Percentiles rank a stretch among this genome's conserved stretches.
These are phyloP conservation scores for Inosperma sp. DNA, from an alignment of 768 basidiomycete species.

Conservation along the genomic window DNA sequence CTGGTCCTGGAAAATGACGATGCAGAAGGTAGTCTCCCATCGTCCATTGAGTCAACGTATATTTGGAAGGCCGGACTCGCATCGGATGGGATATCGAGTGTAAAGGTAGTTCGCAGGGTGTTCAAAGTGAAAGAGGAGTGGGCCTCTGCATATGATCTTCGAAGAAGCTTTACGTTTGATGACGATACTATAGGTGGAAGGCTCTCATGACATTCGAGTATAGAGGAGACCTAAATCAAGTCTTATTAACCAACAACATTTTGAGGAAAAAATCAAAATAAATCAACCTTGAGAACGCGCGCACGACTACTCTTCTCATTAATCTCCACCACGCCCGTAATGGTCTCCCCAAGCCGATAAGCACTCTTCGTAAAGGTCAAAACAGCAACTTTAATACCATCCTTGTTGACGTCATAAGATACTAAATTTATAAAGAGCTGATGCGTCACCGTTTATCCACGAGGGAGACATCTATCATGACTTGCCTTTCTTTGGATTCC, in stretches of 20 bases:
- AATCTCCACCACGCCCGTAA: constrained; percentile 82
- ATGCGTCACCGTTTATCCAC: constrained; percentile 1
- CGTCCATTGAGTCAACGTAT: constrained; percentile 37
- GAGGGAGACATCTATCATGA: not conserved
- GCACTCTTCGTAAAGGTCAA: constrained; percentile 90
- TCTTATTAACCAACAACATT: not conserved
- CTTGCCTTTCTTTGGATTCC: constrained; percentile 83
- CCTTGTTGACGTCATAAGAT: constrained; percentile 94
- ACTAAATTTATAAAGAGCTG: constrained; percentile 48
- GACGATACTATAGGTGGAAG: constrained; percentile 56
- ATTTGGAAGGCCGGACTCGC: constrained; percentile 84
- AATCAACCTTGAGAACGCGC: constrained; percentile 71
- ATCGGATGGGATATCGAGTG: constrained; percentile 89
- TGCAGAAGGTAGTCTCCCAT: constrained; percentile 5
- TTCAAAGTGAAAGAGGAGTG: constrained; percentile 71
- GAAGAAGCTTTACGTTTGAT: constrained; percentile 47
- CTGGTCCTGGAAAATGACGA: constrained; percentile 14
- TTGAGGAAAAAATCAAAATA: not conserved
- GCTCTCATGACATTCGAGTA: constrained; percentile 84
- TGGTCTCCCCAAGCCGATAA: constrained; percentile 89
- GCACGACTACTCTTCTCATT: constrained; percentile 67
- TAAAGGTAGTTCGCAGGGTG: constrained; percentile 75
- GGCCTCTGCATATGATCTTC: constrained; percentile 81
- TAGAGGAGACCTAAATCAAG: constrained; percentile 74
- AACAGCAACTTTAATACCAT: constrained; percentile 83